Evolutionary conservation across 2,329 filamentous ascomycete genomes (phyloP).

Genomic region (Penicillium crustosum): DNA sequence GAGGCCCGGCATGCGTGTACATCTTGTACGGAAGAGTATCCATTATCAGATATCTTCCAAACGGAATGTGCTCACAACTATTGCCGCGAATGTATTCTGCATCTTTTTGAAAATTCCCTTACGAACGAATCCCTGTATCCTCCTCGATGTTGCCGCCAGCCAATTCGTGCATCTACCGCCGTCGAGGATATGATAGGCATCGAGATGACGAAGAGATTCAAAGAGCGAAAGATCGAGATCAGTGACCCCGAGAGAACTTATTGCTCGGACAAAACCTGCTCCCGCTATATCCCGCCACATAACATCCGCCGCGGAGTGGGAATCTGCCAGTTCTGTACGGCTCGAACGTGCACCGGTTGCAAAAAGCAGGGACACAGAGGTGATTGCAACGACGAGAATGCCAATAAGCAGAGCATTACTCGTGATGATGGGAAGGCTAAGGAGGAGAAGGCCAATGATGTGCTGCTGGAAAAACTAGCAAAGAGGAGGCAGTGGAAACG

Average conservation of each 20-base stretch:
- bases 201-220: background rate
- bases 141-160: background rate
- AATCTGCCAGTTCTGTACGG: background rate
- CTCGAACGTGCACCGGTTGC: constrained; percentile 2
- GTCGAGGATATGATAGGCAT: background rate
- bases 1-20: background rate
- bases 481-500: background rate
- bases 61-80: background rate
- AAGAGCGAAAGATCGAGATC: background rate
- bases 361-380: background rate
- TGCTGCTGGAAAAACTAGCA: background rate
- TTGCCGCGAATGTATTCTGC: background rate
- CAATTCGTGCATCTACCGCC: background rate
- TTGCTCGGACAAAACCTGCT: background rate
- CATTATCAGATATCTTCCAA: background rate
- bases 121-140: background rate
- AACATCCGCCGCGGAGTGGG: background rate
- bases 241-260: background rate
- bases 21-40: background rate
- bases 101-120: background rate
- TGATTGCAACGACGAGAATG: background rate
- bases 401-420: background rate
- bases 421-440: background rate
- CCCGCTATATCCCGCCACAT: background rate
- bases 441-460: background rate